A percentile compares a stretch with the other conserved stretches of the same genome.
Evolutionary conservation across 2,329 filamentous ascomycete species (phyloP).

Genomic region (Spiromastix sp.): DNA sequence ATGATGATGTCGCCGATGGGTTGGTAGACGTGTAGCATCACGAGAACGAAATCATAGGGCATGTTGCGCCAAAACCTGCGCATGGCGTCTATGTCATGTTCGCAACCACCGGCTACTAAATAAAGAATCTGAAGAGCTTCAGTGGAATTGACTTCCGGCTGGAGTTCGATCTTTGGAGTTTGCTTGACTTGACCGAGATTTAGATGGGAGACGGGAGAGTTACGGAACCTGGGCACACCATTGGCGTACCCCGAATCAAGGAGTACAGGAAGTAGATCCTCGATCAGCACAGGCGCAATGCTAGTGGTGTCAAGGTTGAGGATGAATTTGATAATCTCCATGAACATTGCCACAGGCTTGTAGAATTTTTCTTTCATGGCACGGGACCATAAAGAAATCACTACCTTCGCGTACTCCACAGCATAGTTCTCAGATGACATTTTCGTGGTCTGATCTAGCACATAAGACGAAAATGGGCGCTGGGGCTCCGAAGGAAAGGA

Average conservation of each 20-base stretch:
- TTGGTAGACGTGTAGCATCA: conserved; percentile 49
- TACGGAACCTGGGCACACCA: conserved; percentile 40
- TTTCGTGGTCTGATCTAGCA: conserved; percentile 41
- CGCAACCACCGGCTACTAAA: conserved; percentile 39
- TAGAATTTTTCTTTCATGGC: conserved; percentile 46
- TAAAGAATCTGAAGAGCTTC: conserved; percentile 46
- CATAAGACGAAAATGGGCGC: conserved; percentile 41
- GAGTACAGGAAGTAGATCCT: conserved; percentile 28
- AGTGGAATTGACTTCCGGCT: conserved; percentile 42
- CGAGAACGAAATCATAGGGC: conserved; percentile 46
- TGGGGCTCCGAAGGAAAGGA: conserved; percentile 43
- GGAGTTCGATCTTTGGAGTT: conserved; percentile 32
- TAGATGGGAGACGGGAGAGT: conserved; percentile 32
- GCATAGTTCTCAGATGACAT: conserved; percentile 36
- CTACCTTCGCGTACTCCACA: conserved; percentile 38
- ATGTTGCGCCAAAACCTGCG: conserved; percentile 47
- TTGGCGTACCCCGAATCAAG: conserved; percentile 43
- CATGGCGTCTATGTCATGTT: conserved; percentile 32
- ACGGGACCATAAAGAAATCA: conserved; percentile 46
- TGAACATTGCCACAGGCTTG: conserved; percentile 31
- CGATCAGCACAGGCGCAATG: conserved; percentile 27
- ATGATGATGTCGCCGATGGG: conserved; percentile 45
- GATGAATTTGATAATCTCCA: conserved; percentile 31
- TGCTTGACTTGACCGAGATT: conserved; percentile 28
- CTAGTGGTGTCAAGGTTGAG: conserved; percentile 28